A percentile compares a stretch with the other conserved stretches of the same genome.
phyloP scores from a whole-genome alignment of 176 grass and related monocot genomes.

The Triticum turgidum region DNA sequence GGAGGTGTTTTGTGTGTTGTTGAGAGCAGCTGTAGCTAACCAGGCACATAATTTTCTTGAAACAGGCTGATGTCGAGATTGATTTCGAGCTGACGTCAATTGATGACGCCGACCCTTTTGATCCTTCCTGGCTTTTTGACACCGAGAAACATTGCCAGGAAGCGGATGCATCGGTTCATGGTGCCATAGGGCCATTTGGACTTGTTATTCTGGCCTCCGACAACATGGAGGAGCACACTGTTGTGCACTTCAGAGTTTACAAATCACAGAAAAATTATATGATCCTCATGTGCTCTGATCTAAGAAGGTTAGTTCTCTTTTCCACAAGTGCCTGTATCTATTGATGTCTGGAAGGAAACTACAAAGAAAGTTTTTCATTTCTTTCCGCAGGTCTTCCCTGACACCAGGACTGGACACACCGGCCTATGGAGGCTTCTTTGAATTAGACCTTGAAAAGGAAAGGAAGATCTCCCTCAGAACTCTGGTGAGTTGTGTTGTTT shows the following conservation, averaged over 20 bases:
- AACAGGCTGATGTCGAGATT: too few species aligned
- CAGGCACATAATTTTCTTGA: too few species aligned
- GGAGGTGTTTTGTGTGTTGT: too few species aligned
- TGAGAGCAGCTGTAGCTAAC: too few species aligned
- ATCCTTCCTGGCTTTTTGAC: constrained; percentile 58
- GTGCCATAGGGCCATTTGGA: constrained; percentile 64
- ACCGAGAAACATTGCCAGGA: constrained; percentile 53
- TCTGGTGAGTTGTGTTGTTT: background rate
- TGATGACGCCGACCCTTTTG: constrained; percentile 6
- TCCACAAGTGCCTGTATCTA: too few species aligned
- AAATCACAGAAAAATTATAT: constrained; percentile 46
- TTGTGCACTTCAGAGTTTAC: constrained; percentile 69
- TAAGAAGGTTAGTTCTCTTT: constrained; percentile 43
- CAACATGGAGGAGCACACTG: constrained; percentile 53
- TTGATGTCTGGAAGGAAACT: too few species aligned
- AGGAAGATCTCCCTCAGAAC: background rate
- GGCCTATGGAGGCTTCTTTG: too few species aligned
- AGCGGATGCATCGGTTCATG: constrained; percentile 39
- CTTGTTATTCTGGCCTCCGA: constrained; percentile 67
- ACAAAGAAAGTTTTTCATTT: too few species aligned
- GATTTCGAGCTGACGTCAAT: too few species aligned
- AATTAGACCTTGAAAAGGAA: background rate
- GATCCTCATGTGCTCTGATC: constrained; percentile 67
- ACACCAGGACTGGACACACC: too few species aligned
- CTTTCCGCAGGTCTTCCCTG: too few species aligned